phyloP scores from a whole-genome alignment of 805 yeast species.

The Isabelozyma gotoi region DNA sequence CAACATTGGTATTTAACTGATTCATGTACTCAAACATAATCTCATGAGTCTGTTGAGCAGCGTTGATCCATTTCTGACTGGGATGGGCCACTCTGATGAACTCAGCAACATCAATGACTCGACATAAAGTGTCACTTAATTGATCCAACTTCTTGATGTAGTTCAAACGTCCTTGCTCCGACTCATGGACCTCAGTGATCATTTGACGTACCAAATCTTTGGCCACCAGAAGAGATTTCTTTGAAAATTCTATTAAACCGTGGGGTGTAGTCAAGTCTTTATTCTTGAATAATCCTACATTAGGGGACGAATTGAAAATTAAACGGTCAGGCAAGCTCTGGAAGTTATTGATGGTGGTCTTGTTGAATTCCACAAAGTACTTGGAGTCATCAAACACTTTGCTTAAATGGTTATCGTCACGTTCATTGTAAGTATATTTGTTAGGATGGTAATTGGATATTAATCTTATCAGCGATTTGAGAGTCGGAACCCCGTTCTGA shows the following conservation, averaged over 20 bases:
- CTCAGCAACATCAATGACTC: constrained; percentile 92
- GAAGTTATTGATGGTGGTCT: constrained; percentile 4
- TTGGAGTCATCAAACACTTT: constrained; percentile 61
- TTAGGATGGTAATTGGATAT: neutral
- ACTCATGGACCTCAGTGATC: constrained; percentile 34
- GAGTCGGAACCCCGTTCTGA: no score
- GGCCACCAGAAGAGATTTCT: constrained; percentile 64
- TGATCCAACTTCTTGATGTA: constrained; percentile 74
- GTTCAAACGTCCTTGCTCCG: constrained; percentile 41
- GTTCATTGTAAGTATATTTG: neutral
- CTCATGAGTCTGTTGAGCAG: constrained; percentile 88
- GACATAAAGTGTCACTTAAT: constrained; percentile 82
- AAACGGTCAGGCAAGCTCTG: neutral
- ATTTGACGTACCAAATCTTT: constrained; percentile 59
- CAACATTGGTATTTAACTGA: constrained; percentile 79
- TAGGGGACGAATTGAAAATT: constrained; percentile 11
- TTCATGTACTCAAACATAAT: constrained; percentile 93
- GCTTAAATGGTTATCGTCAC: constrained; percentile 28
- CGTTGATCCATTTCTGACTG: constrained; percentile 60
- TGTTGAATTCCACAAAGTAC: constrained; percentile 55
- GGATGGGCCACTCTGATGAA: constrained; percentile 91
- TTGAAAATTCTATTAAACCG: constrained; percentile 69
- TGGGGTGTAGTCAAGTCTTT: constrained; percentile 65
- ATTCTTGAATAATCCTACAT: constrained; percentile 72
- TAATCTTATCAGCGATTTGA: neutral